These are phyloP conservation scores for Fusarium sp. DNA, from an alignment of 2,329 filamentous ascomycete genomes.

Conservation along the genomic window DNA sequence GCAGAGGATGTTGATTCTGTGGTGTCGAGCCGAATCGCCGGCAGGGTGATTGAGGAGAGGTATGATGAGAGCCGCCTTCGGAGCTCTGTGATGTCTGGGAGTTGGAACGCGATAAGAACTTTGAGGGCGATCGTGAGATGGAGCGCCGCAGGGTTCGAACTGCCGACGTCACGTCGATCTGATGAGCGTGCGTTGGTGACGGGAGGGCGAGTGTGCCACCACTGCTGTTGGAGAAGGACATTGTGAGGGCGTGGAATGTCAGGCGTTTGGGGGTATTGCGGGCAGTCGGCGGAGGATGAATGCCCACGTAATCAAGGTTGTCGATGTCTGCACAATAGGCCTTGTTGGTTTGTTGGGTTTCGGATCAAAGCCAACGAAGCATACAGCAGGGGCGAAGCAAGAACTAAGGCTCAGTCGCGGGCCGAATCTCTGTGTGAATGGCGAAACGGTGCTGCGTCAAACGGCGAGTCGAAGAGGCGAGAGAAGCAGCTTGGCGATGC, in stretches of 20 bases:
- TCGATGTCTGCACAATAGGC: conserved; percentile 25
- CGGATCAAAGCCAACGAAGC: conserved; percentile 20
- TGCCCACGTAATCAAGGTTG: conserved; percentile 47
- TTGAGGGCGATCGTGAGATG: conserved; percentile 93
- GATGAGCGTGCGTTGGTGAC: conserved; percentile 87
- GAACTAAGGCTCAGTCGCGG: conserved; percentile 24
- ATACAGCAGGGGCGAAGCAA: conserved; percentile 27
- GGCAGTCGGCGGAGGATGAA: conserved; percentile 48
- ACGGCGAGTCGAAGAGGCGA: conserved; percentile 33
- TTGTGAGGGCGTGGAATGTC: conserved; percentile 57
- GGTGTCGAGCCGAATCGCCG: conserved; percentile 59
- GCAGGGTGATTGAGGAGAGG: conserved; percentile 68
- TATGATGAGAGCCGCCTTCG: conserved; percentile 62
- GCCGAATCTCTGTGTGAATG: conserved; percentile 25
- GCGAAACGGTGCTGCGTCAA: conserved; percentile 21
- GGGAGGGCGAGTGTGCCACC: conserved; percentile 89
- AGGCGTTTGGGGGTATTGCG: conserved; percentile 42
- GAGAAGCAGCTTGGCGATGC: conserved; percentile 40
- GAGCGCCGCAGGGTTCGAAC: conserved; percentile 89
- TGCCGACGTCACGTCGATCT: conserved; percentile 85
- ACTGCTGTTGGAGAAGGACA: conserved; percentile 72
- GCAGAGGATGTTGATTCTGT: conserved; percentile 53
- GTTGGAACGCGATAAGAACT: conserved; percentile 75
- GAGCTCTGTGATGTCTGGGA: conserved; percentile 65
- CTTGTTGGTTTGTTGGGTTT: conserved; percentile 25